Evolutionary conservation across 768 basidiomycete species (phyloP), one percentile per base, ranked within the genome.

Genomic region (Termitomyces sp.): DNA sequence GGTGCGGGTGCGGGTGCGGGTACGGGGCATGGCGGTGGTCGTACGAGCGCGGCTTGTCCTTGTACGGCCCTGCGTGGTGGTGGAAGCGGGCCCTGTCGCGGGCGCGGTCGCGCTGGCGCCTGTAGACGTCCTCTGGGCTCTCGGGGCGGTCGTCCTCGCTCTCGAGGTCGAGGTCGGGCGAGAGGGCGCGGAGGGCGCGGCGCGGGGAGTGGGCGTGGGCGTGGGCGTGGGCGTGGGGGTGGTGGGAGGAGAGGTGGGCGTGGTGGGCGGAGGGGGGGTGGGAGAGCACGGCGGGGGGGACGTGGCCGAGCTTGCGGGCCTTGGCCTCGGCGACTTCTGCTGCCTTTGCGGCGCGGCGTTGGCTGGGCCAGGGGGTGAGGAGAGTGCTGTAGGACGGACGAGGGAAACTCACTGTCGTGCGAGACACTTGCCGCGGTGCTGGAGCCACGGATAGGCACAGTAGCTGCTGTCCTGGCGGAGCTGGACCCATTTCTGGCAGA

Each of bases 401-500:
- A 3, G 11, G 11, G 6, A 14, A 43, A 82, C 84, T 66, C 67
- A 90, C 88, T 83, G 77, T 64, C 87, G 71, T n/a, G 82, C 79
- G 45, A 88, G 67, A 72, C 52, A 53, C 8, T 53, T 53, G 7
- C 52, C 52, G 5, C 40, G 40, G 6, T 53, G 52, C 30, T 42
- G 40, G 17, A 43, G 26, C 52, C 41, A 43, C 8, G 52, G 52
- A 66, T 90, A 89, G 52, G 89, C 86, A 61, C 89, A 91, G 67
- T 86, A 91, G 10, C 82, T 81, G 58, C 82, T 84, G 62, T 91
- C 89, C 66, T 89, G 88, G 42, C 89, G 70, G 19, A 91, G 75
- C 68, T 91, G 89, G 1, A 91, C 87, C 89, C 89, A 91, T 69
- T 91, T 90, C 64, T 80, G 75, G 66, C 90, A 92, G 1, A 91